Evolutionary conservation across 192 early-diverging fungal genomes (phyloP), one percentile per base, ranked within the genome.

Genomic region (Backusella morwellensis): DNA sequence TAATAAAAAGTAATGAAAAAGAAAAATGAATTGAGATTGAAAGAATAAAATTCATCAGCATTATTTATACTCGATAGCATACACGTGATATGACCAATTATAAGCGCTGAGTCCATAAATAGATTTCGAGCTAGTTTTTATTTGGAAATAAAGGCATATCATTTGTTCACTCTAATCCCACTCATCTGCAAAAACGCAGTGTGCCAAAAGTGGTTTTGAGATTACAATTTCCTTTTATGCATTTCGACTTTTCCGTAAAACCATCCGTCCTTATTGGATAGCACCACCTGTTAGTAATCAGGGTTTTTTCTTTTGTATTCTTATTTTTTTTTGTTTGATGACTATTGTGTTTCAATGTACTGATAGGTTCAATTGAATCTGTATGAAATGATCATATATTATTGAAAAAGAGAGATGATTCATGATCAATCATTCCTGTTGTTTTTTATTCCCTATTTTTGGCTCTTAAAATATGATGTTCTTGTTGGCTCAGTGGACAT

Each of bases 1-100:
- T 41, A 44, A 44, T 44, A 23, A 77, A 72, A 35, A 52, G 38
- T 26, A 77, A 71, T 29, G 12, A 77, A 72, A 35, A 74, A 72
- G 23, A 77, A 59, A 59, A 59, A 11, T 26, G 6, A 8, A 35
- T 50, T 54, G 70, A 26, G 50, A 40, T 29, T n/a, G 26, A 69
- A 54, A 70, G 23, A 59, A 54, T 32, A 59, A 8, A 6, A 14
- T 15, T 70, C 23, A 32, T 40, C 26, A 41, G 35, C 29, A 72
- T 50, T 42, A 72, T 29, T 23, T 17, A 50, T 32, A 44, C 14
- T 44, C 11, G n/a, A 50, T 36, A 70, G 0, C n/a, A 11, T 41
- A 23, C 68, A 70, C 38, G 68, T 70, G 68, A 35, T 36, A 72
- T 72, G 34, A 50, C 70, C 70, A 72, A 72, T 72, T 1, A 50